Percentiles rank a stretch among this genome's conserved stretches.
Evolutionary conservation across 108 stramenopile species (phyloP).

Genomic region (Schizochytrium sp.): DNA sequence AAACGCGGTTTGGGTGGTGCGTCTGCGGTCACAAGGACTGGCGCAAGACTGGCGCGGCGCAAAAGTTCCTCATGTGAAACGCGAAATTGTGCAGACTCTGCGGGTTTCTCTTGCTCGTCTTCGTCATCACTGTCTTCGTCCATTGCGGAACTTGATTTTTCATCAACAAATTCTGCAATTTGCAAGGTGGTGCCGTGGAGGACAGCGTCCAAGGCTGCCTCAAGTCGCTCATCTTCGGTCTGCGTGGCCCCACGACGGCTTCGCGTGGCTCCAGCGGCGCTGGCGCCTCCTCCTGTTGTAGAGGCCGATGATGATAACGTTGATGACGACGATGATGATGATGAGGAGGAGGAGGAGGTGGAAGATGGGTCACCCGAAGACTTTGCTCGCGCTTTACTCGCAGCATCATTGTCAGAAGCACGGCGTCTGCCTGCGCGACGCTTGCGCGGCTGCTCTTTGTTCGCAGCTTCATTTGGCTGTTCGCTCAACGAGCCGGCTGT

Average conservation of each 20-base stretch:
- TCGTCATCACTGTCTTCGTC: not conserved
- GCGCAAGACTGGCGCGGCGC: not conserved
- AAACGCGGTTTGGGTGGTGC: not conserved
- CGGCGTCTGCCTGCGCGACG: not conserved
- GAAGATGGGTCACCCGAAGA: too few species aligned
- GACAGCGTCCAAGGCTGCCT: not conserved
- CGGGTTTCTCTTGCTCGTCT: not conserved
- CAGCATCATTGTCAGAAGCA: too few species aligned
- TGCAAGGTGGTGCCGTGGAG: not conserved
- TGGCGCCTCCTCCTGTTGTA: not conserved
- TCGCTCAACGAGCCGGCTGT: not conserved
- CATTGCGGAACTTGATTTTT: not conserved
- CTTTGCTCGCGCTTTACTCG: too few species aligned
- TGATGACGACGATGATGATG: too few species aligned
- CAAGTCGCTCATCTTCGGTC: not conserved
- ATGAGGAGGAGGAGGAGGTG: too few species aligned
- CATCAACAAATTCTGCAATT: not conserved
- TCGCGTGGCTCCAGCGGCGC: not conserved
- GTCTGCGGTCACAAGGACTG: not conserved
- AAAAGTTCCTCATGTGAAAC: not conserved
- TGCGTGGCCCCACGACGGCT: not conserved
- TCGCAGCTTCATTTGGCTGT: not conserved
- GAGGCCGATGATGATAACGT: too few species aligned
- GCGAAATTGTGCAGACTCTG: not conserved
- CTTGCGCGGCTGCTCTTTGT: not conserved